Evolutionary conservation across 805 yeast species (phyloP).

Genomic region (Cyberlindnera sargentensis): DNA sequence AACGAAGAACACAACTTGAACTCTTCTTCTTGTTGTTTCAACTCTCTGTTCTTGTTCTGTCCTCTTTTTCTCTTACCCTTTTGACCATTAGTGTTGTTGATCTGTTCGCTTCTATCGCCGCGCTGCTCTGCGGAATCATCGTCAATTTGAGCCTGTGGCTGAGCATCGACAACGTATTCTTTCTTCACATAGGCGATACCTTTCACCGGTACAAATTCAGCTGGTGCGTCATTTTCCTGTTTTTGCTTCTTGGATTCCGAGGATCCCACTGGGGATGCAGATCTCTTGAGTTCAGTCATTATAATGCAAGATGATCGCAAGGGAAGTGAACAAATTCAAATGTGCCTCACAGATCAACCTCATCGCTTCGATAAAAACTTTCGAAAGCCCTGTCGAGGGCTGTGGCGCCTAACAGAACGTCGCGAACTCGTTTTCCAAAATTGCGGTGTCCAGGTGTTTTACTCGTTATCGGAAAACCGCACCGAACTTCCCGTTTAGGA

Average conservation of each 20-base stretch:
- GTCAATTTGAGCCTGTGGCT: slow-evolving; percentile 22
- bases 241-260: slow-evolving; percentile 12
- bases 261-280: slow-evolving; percentile 11
- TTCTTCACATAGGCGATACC: slow-evolving; percentile 76
- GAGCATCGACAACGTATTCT: slow-evolving; percentile 47
- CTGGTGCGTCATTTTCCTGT: background rate
- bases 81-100: slow-evolving; percentile 29
- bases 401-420: background rate
- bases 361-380: background rate
- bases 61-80: slow-evolving; percentile 54
- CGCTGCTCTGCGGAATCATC: slow-evolving; percentile 44
- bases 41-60: slow-evolving; percentile 77
- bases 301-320: background rate
- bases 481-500: slow-evolving; percentile 1
- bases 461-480: background rate
- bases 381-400: background rate
- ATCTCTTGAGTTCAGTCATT: slow-evolving; percentile 16
- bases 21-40: slow-evolving; percentile 59
- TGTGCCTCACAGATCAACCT: background rate
- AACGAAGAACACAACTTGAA: slow-evolving; percentile 59
- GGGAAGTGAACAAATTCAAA: background rate
- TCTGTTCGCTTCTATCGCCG: slow-evolving; percentile 29
- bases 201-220: slow-evolving; percentile 20
- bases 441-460: too few species aligned
- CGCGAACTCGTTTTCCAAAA: background rate